phyloP scores from a whole-genome alignment of 2,329 filamentous ascomycete genomes.

The Paraphaeosphaeria sporulosa region DNA sequence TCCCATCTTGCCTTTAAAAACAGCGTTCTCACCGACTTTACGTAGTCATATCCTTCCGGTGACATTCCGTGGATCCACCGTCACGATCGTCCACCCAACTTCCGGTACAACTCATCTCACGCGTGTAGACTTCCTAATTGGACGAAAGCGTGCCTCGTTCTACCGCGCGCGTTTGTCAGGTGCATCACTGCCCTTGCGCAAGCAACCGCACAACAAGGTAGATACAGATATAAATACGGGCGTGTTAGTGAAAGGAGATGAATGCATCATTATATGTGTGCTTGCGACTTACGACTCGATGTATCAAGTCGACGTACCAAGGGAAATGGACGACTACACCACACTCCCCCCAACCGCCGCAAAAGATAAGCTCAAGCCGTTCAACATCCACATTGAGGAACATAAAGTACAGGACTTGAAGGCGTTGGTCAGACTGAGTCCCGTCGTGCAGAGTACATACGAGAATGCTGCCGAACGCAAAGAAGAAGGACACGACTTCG shows the following conservation, averaged over 20 bases:
- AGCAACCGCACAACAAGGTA: neutral
- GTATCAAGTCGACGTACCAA: neutral
- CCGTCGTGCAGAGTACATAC: conserved; percentile 41
- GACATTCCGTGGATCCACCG: too few relatives aligned
- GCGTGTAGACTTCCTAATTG: neutral
- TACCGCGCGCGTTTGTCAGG: conserved; percentile 9
- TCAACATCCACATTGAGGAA: conserved; percentile 37
- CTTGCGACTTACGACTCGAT: neutral
- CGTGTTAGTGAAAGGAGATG: too few relatives aligned
- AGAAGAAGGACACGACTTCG: conserved; percentile 31
- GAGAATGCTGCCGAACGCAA: conserved; percentile 39
- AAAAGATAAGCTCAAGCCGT: conserved; percentile 19
- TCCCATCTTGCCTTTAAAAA: neutral
- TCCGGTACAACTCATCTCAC: neutral
- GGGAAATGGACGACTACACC: conserved; percentile 10
- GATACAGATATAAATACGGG: neutral
- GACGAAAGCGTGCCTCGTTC: neutral
- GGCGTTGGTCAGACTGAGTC: conserved; percentile 35
- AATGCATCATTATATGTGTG: too few relatives aligned
- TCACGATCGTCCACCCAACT: neutral
- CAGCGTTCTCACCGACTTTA: neutral
- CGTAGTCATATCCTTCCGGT: too few relatives aligned
- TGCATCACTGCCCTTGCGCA: neutral
- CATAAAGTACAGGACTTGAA: conserved; percentile 41
- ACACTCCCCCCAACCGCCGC: conserved; percentile 13